Evolutionary conservation across 2,329 filamentous ascomycete genomes (phyloP).

Genomic region (Chrysoporthe deuterocubensis): DNA sequence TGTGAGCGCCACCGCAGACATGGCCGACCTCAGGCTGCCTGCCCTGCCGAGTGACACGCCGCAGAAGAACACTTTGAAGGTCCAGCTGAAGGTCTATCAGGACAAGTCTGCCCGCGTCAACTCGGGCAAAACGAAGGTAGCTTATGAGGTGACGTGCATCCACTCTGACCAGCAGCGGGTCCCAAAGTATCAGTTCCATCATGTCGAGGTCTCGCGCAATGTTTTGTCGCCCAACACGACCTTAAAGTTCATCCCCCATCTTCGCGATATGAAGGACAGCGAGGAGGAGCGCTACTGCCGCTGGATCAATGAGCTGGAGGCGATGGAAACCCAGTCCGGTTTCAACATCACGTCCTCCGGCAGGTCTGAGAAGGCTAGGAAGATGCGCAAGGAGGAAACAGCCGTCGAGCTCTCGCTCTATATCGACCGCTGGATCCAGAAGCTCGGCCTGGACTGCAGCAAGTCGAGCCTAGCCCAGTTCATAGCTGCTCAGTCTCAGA

Average conservation of each 20-base stretch:
- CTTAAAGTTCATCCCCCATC: conserved; percentile 63
- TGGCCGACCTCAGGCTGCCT: conserved; percentile 45
- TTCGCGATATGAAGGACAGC: conserved; percentile 60
- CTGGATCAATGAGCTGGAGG: conserved; percentile 62
- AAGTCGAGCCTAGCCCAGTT: conserved; percentile 57
- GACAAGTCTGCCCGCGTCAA: conserved; percentile 44
- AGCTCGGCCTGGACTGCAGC: conserved; percentile 55
- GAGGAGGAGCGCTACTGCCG: conserved; percentile 59
- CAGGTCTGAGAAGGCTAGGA: conserved; percentile 53
- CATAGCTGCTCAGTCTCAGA: conserved; percentile 53
- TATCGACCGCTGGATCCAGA: conserved; percentile 57
- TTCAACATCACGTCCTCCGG: conserved; percentile 54
- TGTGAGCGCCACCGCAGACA: conserved; percentile 50
- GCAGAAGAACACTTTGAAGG: conserved; percentile 44
- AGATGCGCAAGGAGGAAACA: conserved; percentile 55
- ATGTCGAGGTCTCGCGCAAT: conserved; percentile 63
- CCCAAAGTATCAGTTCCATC: conserved; percentile 61
- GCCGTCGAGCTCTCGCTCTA: conserved; percentile 57
- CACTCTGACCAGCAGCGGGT: conserved; percentile 55
- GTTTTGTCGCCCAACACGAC: conserved; percentile 64
- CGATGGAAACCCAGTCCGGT: conserved; percentile 60
- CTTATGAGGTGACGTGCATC: conserved; percentile 49
- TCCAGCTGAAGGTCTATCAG: conserved; percentile 59
- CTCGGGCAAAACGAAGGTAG: conserved; percentile 48
- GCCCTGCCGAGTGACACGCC: conserved; percentile 19